These are phyloP conservation scores for Strigomonas galati DNA, from an alignment of 208 protist species.

Conservation along the genomic window DNA sequence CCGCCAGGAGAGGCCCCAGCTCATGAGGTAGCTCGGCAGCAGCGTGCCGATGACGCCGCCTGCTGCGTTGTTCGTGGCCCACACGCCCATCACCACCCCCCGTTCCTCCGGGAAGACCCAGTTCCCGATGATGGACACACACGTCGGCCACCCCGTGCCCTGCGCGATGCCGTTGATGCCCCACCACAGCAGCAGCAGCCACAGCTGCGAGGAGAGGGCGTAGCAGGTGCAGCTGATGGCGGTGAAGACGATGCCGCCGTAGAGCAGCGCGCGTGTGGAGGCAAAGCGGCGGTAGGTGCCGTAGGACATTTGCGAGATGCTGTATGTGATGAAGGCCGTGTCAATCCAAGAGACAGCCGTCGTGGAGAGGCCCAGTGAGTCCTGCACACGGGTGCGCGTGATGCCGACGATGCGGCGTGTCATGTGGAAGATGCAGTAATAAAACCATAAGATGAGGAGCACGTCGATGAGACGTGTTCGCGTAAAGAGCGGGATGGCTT, in stretches of 20 bases:
- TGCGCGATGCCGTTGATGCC: slow-evolving; percentile 30
- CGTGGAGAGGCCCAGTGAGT: slow-evolving; percentile 22
- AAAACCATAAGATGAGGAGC: slow-evolving; percentile 28
- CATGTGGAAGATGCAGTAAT: slow-evolving; percentile 33
- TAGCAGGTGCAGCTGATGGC: slow-evolving; percentile 7
- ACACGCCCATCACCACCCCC: slow-evolving; percentile 33
- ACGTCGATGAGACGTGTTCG: slow-evolving; percentile 10
- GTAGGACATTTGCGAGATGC: slow-evolving; percentile 36
- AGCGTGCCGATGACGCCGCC: slow-evolving; percentile 36
- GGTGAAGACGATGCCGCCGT: slow-evolving; percentile 24
- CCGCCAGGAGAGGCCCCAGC: slow-evolving; percentile 20
- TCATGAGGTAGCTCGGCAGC: slow-evolving; percentile 22
- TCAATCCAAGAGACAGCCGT: slow-evolving; percentile 25
- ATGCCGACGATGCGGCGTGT: slow-evolving; percentile 32
- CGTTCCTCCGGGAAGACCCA: slow-evolving; percentile 36
- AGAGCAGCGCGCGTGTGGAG: slow-evolving; percentile 18
- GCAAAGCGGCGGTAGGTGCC: slow-evolving; percentile 12
- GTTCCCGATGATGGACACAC: slow-evolving; percentile 27
- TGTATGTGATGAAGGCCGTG: slow-evolving; percentile 33
- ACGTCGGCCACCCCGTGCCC: slow-evolving; percentile 31
- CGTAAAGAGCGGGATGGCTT: not conserved
- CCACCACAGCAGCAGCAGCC: slow-evolving; percentile 22
- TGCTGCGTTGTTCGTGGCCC: slow-evolving; percentile 33
- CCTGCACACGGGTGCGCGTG: slow-evolving; percentile 23
- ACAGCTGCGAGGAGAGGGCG: not conserved